Evolutionary conservation across 768 basidiomycete genomes (phyloP).

Genomic region (Hericium rajendrae): DNA sequence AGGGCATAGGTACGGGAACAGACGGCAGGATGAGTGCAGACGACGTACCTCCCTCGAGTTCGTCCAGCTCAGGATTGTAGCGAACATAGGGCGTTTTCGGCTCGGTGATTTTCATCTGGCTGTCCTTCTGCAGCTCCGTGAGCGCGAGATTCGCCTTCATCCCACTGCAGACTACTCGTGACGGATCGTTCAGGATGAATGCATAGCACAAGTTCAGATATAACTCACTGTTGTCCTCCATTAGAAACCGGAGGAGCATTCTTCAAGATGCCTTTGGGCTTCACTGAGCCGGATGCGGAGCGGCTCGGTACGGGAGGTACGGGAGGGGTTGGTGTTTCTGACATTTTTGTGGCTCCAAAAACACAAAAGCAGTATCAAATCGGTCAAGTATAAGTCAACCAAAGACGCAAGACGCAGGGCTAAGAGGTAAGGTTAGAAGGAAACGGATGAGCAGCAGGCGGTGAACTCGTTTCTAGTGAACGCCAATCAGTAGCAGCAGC

Average conservation of each 20-base stretch:
- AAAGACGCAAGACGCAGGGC: too few relatives aligned
- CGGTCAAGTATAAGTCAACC: too few relatives aligned
- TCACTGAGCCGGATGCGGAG: constrained; percentile 48
- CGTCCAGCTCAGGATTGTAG: constrained; percentile 82
- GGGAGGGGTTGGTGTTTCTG: constrained; percentile 14
- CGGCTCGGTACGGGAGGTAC: constrained; percentile 42
- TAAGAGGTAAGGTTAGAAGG: too few relatives aligned
- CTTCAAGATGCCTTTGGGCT: constrained; percentile 87
- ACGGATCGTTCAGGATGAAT: background rate
- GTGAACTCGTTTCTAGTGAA: too few relatives aligned
- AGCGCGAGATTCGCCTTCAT: constrained; percentile 88
- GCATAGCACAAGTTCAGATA: background rate
- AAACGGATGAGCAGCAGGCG: too few relatives aligned
- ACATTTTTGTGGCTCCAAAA: background rate
- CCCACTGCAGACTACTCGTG: constrained; percentile 75
- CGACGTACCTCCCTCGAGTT: constrained; percentile 67
- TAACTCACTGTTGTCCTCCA: constrained; percentile 39
- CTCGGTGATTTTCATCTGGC: constrained; percentile 96
- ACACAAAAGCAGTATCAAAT: too few relatives aligned
- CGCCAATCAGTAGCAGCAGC: too few relatives aligned
- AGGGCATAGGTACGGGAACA: background rate
- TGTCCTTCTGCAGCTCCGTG: constrained; percentile 92
- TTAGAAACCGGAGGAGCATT: constrained; percentile 49
- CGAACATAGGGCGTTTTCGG: constrained; percentile 96
- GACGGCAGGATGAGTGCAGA: background rate